Conservation (phyloP, 257 asterid genomes). For the Scutellaria galericulata region DNA sequence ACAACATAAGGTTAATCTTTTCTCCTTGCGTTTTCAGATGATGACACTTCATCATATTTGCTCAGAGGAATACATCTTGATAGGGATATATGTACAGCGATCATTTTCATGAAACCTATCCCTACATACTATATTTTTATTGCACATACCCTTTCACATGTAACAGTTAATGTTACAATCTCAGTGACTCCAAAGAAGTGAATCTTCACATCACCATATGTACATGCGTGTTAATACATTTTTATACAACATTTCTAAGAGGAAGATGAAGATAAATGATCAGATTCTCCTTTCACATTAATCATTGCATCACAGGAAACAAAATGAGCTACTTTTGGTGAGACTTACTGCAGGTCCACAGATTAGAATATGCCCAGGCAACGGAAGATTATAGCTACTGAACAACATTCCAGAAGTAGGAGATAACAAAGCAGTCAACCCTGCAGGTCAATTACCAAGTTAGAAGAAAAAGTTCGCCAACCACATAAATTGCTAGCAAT, state of each 20-base stretch:
- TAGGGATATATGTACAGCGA: neutral
- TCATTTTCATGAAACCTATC: slow-evolving; percentile 2
- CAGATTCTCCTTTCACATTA: slow-evolving; percentile 22
- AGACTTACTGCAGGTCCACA: slow-evolving; percentile 87
- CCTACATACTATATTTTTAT: neutral
- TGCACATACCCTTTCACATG: neutral
- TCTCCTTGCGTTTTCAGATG: neutral
- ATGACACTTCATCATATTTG: slow-evolving; percentile 12
- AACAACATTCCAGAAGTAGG: slow-evolving; percentile 63
- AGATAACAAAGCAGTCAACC: slow-evolving; percentile 71
- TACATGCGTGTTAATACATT: neutral
- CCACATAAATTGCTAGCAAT: neutral
- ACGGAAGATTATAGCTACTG: slow-evolving; percentile 68
- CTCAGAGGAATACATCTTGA: neutral
- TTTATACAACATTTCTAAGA: neutral
- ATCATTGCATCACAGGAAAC: slow-evolving; percentile 30
- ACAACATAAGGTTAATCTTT: neutral
- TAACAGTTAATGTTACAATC: slow-evolving; percentile 2
- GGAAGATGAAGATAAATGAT: slow-evolving; percentile 18
- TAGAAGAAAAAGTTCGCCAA: slow-evolving; percentile 20
- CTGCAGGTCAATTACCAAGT: slow-evolving; percentile 49
- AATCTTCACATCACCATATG: neutral
- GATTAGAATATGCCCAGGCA: slow-evolving; percentile 91
- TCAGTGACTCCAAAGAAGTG: slow-evolving; percentile 13
- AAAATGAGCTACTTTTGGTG: slow-evolving; percentile 26